These are phyloP conservation scores for Penicillium nucicola DNA, from an alignment of 495 filamentous ascomycete species.

Conservation along the genomic window DNA sequence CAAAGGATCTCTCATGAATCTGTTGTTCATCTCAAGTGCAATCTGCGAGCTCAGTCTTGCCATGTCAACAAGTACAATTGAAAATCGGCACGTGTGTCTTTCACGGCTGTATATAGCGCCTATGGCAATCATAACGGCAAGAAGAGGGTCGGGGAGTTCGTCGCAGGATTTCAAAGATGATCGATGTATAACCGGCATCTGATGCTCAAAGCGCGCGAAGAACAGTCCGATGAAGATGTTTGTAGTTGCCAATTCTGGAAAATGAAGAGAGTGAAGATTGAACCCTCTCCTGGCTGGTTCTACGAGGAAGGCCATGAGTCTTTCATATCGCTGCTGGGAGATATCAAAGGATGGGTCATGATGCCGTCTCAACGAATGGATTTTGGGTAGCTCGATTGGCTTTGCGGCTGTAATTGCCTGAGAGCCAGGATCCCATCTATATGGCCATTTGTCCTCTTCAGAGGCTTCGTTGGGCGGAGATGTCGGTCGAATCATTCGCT, in stretches of 20 bases:
- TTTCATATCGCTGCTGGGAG: not conserved
- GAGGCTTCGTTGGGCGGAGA: constrained; percentile 9
- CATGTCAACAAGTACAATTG: constrained; percentile 6
- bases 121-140: constrained; percentile 5
- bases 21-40: constrained; percentile 6
- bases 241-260: not conserved
- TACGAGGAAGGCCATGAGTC: not conserved
- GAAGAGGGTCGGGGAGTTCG: constrained; percentile 1
- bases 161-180: constrained; percentile 2
- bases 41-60: constrained; percentile 6
- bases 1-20: constrained; percentile 6
- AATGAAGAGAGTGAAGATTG: constrained; percentile 4
- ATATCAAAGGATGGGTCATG: constrained; percentile 4
- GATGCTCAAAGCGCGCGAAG: constrained; percentile 3
- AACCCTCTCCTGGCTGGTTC: constrained; percentile 4
- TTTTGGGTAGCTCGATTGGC: constrained; percentile 1
- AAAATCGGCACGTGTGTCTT: constrained; percentile 5
- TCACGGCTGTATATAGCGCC: constrained; percentile 8
- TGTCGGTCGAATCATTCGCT: not conserved
- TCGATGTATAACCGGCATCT: constrained; percentile 5
- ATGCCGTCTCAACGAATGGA: not conserved
- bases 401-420: constrained; percentile 5
- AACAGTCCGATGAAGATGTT: constrained; percentile 8
- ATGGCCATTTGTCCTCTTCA: constrained; percentile 9
- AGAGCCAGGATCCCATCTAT: constrained; percentile 6